These are phyloP conservation scores for Jimgerdemannia lactiflua DNA, from an alignment of 192 early-diverging fungal genomes.

Conservation along the genomic window DNA sequence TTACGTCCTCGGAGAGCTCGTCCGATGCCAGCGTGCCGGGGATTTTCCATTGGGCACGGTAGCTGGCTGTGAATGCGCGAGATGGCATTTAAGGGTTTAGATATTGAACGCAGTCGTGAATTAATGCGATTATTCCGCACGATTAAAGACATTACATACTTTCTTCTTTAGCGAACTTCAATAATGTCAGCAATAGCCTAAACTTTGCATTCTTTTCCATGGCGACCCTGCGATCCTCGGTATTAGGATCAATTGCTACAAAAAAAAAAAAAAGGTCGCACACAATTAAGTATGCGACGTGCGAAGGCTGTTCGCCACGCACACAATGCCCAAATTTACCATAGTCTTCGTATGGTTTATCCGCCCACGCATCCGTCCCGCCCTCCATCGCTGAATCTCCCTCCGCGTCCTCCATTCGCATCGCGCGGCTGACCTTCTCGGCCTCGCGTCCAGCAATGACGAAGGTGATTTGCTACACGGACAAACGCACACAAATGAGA, in stretches of 20 bases:
- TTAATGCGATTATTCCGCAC: no score
- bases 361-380: no score
- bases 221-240: constrained; percentile 16
- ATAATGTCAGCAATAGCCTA: constrained; percentile 37
- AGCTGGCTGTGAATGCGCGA: neutral
- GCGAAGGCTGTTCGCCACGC: neutral
- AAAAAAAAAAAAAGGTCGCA: neutral
- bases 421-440: constrained; percentile 19
- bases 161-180: constrained; percentile 30
- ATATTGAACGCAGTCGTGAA: no score
- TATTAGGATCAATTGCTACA: constrained; percentile 20
- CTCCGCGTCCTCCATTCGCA: constrained; percentile 26
- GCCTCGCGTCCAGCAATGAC: constrained; percentile 29
- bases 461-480: constrained; percentile 32
- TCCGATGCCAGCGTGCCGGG: constrained; percentile 33
- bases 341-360: constrained; percentile 25
- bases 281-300: neutral
- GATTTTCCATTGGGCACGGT: constrained; percentile 25
- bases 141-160: constrained; percentile 4
- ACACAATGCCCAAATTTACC: neutral
- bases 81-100: neutral
- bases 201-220: constrained; percentile 32
- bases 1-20: constrained; percentile 26
- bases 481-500: neutral
- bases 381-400: constrained; percentile 2